A percentile compares a stretch with the other conserved stretches of the same genome.
These are phyloP conservation scores for Cryptosporidium xiaoi DNA, from an alignment of 169 alveolate genomes.

Conservation along the genomic window DNA sequence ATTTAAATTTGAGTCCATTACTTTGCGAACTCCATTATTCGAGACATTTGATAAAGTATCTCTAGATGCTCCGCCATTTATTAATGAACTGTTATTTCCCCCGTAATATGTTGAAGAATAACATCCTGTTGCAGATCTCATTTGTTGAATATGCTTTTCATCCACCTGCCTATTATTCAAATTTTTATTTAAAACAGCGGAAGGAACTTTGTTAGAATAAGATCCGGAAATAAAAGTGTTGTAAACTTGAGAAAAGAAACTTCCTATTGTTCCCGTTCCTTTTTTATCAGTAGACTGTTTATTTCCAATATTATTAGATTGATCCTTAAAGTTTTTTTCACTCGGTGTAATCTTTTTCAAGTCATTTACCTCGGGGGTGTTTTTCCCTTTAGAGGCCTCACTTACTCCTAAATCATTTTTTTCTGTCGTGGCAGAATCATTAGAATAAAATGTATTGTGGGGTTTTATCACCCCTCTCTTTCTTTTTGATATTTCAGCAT, in stretches of 20 bases:
- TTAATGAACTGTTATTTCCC: neutral
- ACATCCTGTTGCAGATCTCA: slow-evolving; percentile 53
- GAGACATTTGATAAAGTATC: neutral
- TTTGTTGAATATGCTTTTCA: slow-evolving; percentile 43
- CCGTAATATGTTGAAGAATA: slow-evolving; percentile 3
- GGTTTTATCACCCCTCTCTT: slow-evolving; percentile 78
- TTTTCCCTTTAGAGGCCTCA: neutral
- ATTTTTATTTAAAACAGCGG: neutral
- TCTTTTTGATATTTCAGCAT: slow-evolving; percentile 84
- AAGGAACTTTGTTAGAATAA: neutral
- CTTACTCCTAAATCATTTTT: neutral
- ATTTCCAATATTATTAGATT: neutral
- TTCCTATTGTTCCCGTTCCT: slow-evolving; percentile 22
- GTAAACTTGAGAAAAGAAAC: slow-evolving; percentile 58
- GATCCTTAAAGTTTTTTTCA: neutral
- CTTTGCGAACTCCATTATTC: neutral
- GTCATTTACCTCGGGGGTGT: neutral
- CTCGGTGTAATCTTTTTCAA: neutral
- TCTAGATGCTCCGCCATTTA: slow-evolving; percentile 2
- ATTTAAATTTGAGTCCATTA: neutral
- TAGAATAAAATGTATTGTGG: neutral
- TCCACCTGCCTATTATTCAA: slow-evolving; percentile 6
- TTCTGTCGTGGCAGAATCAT: neutral
- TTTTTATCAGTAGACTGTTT: neutral
- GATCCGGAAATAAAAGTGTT: slow-evolving; percentile 57